Evolutionary conservation across 495 filamentous ascomycete genomes (phyloP).

Genomic region (Copromyces sp.): DNA sequence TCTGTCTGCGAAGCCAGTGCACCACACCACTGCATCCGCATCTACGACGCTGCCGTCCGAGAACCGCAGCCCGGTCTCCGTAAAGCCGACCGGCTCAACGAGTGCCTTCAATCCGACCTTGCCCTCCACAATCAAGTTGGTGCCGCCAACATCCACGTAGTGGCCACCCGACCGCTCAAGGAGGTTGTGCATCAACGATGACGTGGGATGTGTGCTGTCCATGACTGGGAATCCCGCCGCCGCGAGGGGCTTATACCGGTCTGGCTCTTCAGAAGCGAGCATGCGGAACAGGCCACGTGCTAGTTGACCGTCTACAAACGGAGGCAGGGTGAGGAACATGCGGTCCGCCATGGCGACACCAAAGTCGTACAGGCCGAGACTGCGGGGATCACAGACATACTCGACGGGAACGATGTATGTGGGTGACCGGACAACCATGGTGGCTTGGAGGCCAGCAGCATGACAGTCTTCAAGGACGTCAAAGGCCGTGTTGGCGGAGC

Average conservation of each 20-base stretch:
- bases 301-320: constrained; percentile 9
- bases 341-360: constrained; percentile 12
- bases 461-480: constrained; percentile 26
- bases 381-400: constrained; percentile 11
- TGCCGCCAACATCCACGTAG: constrained; percentile 23
- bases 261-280: constrained; percentile 15
- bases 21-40: constrained; percentile 27
- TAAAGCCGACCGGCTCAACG: constrained; percentile 17
- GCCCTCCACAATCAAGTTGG: constrained; percentile 12
- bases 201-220: constrained; percentile 14
- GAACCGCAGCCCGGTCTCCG: constrained; percentile 17
- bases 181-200: constrained; percentile 12
- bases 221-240: constrained; percentile 23
- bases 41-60: constrained; percentile 18
- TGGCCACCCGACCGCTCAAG: constrained; percentile 25
- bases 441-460: constrained; percentile 13
- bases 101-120: constrained; percentile 12
- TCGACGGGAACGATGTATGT: constrained; percentile 26
- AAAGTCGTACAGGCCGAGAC: constrained; percentile 15
- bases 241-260: constrained; percentile 16
- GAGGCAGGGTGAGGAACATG: constrained; percentile 11
- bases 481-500: constrained; percentile 30
- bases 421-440: constrained; percentile 24
- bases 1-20: constrained; percentile 24
- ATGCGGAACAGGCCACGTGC: constrained; percentile 1